Conservation (phyloP, 2,329 filamentous ascomycete species). For the Exophiala xenobiotica region DNA sequence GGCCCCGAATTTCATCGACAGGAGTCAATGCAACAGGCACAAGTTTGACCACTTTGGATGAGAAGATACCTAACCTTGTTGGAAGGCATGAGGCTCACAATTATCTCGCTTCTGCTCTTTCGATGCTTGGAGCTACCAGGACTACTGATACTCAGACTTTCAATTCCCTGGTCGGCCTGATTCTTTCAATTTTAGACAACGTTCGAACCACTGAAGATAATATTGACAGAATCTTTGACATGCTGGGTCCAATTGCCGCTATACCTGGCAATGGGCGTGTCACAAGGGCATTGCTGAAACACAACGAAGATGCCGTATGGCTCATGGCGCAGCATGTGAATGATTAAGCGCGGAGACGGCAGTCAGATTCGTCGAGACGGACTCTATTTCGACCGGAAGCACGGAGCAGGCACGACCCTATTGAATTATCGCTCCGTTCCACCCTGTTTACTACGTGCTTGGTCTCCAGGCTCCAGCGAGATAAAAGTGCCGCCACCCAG, state of each 20-base stretch:
- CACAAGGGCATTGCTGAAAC: slow-evolving; percentile 16
- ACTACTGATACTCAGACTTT: slow-evolving; percentile 19
- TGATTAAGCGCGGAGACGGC: too few relatives aligned
- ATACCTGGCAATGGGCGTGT: slow-evolving; percentile 7
- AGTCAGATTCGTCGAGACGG: too few relatives aligned
- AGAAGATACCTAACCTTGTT: too few relatives aligned
- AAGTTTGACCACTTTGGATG: too few relatives aligned
- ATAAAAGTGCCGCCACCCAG: too few relatives aligned
- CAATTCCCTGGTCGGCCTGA: slow-evolving; percentile 32
- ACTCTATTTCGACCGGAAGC: too few relatives aligned
- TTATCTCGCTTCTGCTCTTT: too few relatives aligned
- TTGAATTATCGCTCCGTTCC: too few relatives aligned
- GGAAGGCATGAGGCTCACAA: too few relatives aligned
- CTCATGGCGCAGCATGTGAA: slow-evolving; percentile 7
- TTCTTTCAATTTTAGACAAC: slow-evolving; percentile 40
- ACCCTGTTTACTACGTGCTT: too few relatives aligned
- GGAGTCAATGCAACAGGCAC: background rate
- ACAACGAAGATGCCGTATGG: slow-evolving; percentile 30
- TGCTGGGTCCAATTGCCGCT: slow-evolving; percentile 31
- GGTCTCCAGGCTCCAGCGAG: background rate
- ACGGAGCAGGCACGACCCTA: too few relatives aligned
- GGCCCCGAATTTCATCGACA: background rate
- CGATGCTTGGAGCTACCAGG: too few relatives aligned
- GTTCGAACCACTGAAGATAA: slow-evolving; percentile 42
- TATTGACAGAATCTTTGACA: slow-evolving; percentile 43